Evolutionary conservation across 805 yeast species (phyloP), one percentile per base, ranked within the genome.

Genomic region (Metschnikowia borealis): DNA sequence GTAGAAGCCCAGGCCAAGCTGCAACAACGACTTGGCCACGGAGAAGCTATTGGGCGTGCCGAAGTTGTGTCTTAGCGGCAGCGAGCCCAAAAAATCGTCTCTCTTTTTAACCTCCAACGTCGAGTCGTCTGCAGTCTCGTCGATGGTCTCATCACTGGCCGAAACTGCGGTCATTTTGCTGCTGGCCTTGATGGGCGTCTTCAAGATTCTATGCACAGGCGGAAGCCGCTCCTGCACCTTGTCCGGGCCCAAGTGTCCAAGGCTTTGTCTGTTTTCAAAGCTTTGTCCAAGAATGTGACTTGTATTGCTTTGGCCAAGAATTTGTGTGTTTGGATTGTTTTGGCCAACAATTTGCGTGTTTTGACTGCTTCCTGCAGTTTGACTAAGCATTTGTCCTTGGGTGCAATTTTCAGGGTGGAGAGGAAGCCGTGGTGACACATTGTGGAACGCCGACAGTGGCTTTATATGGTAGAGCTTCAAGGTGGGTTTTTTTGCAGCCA

Each of bases 21-120:
- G 77, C 51, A 73, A 67, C 57, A 73, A 70, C 20, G 76, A 70
- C 59, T 71, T 73, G 36, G 78, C 78, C 48, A 73, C 76, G 45
- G 70, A 66, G 52, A 73, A 73, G 47, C 75, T 69, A 59, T 71
- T 73, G 46, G 78, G 78, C 18, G 78, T 73, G n/a, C 74, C 75
- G 48, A 71, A 70, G 42, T 43, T 52, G 42, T 50, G 33, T 53
- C 67, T 52, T 36, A 69, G 55, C 5, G 77, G 77, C 40, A 75
- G 70, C 11, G 71, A 66, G 31, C 66, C 58, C 46, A 69, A 63
- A 6, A 68, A 53, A 48, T 65, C 61, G 48, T 56, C 57, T 34
- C 51, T 51, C 33, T 48, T 54, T 36, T 53, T 53, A 26, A 41
- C 42, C 36, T 55, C 60, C 48, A 47, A 55, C 10, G 51, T 49